These are phyloP conservation scores for Dactylellina cionopaga DNA, from an alignment of 2,329 filamentous ascomycete species.

Conservation along the genomic window DNA sequence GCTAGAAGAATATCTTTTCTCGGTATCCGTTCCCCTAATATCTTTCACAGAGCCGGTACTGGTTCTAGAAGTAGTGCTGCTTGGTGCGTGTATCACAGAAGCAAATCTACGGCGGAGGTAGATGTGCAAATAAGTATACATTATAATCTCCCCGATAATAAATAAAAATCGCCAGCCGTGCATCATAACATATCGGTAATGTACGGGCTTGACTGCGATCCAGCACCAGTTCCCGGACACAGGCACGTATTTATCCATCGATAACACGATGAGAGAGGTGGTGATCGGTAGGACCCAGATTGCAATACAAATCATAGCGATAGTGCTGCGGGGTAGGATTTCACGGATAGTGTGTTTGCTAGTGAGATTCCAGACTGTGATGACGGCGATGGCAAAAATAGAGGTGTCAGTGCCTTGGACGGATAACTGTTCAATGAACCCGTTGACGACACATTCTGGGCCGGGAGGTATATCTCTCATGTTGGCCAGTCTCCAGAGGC, in stretches of 20 bases:
- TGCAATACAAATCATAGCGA: slow-evolving; percentile 59
- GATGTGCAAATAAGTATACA: slow-evolving; percentile 63
- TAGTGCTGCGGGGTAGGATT: not conserved
- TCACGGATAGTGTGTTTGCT: slow-evolving; percentile 55
- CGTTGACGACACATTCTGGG: slow-evolving; percentile 61
- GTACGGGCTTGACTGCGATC: slow-evolving; percentile 60
- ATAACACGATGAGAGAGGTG: slow-evolving; percentile 59
- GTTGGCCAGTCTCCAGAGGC: slow-evolving; percentile 58
- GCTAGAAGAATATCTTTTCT: too few relatives aligned
- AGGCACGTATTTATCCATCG: slow-evolving; percentile 58
- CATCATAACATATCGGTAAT: slow-evolving; percentile 62
- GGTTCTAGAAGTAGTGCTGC: not conserved
- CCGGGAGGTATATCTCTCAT: slow-evolving; percentile 57
- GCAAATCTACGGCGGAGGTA: slow-evolving; percentile 47
- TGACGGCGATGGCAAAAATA: slow-evolving; percentile 64
- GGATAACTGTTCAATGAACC: slow-evolving; percentile 63
- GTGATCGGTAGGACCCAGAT: slow-evolving; percentile 62
- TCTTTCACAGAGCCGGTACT: not conserved
- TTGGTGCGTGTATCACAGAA: not conserved
- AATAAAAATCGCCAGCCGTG: slow-evolving; percentile 64
- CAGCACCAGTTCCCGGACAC: slow-evolving; percentile 65
- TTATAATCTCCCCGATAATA: slow-evolving; percentile 61
- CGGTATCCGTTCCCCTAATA: not conserved
- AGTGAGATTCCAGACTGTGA: slow-evolving; percentile 62
- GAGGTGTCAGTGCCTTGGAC: slow-evolving; percentile 63